phyloP scores from a whole-genome alignment of 805 yeast species.

The Kuraishia ogatae region DNA sequence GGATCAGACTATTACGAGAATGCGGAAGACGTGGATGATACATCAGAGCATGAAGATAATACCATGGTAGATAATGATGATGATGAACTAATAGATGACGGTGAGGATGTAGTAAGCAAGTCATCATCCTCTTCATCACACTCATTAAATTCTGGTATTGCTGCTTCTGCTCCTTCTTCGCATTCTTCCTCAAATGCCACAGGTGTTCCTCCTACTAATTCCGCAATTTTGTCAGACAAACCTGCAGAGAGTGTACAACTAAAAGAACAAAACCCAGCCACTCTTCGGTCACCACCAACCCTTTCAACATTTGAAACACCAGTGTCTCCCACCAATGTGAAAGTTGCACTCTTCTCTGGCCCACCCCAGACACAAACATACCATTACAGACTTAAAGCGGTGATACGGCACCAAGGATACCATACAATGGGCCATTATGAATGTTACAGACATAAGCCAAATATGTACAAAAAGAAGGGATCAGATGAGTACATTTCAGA shows the following conservation, averaged over 20 bases:
- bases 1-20: constrained; percentile 14
- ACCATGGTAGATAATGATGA: constrained; percentile 1
- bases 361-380: constrained; percentile 1
- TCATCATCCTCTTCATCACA: background rate
- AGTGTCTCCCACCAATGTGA: background rate
- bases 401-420: constrained; percentile 81
- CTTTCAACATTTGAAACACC: background rate
- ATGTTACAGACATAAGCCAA: constrained; percentile 73
- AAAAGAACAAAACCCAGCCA: background rate
- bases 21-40: constrained; percentile 11
- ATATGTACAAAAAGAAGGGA: constrained; percentile 36
- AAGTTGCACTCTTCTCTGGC: background rate
- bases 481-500: constrained; percentile 1
- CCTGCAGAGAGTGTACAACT: no score
- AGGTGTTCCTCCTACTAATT: no score
- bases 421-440: constrained; percentile 89
- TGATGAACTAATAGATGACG: constrained; percentile 9
- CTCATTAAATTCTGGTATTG: background rate
- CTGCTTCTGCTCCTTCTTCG: background rate
- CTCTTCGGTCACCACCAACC: background rate
- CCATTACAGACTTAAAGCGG: constrained; percentile 56
- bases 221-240: background rate
- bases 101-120: constrained; percentile 2
- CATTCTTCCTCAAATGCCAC: background rate
- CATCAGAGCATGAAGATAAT: constrained; percentile 11